phyloP scores from a whole-genome alignment of 1,284 basidiomycete genomes.

The Pulveroboletus sp. region DNA sequence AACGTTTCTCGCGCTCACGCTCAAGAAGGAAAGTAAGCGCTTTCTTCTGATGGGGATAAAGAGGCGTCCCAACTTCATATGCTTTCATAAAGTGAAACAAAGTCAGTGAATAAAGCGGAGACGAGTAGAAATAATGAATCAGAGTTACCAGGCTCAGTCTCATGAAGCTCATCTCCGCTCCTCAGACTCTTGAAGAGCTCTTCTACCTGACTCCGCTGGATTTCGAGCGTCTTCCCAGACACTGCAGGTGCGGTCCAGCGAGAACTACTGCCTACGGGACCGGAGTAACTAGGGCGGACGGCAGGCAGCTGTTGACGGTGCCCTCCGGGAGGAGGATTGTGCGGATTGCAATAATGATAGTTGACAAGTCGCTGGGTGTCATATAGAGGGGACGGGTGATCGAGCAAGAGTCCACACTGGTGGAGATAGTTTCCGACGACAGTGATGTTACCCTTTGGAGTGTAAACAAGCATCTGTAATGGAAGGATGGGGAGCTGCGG shows the following conservation, averaged over 20 bases:
- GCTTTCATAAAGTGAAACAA: constrained; percentile 45
- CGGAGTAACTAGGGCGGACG: constrained; percentile 44
- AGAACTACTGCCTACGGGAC: constrained; percentile 42
- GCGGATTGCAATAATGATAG: constrained; percentile 85
- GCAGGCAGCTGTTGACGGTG: constrained; percentile 47
- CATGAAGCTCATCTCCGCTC: constrained; percentile 82
- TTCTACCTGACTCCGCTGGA: constrained; percentile 92
- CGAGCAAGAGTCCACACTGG: constrained; percentile 69
- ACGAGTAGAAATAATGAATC: constrained; percentile 17
- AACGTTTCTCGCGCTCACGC: constrained; percentile 75
- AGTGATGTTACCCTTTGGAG: constrained; percentile 86
- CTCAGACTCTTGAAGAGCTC: constrained; percentile 89
- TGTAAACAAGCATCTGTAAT: constrained; percentile 87
- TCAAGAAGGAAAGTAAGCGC: constrained; percentile 96
- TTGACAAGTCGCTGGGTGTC: constrained; percentile 60
- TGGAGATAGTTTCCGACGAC: constrained; percentile 79
- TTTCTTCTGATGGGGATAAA: constrained; percentile 98
- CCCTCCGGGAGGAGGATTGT: constrained; percentile 78
- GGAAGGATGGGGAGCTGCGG: constrained; percentile 74
- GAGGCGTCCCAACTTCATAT: constrained; percentile 80
- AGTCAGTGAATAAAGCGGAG: constrained; percentile 15
- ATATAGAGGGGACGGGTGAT: constrained; percentile 71
- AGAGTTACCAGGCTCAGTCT: constrained; percentile 79
- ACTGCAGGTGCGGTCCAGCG: constrained; percentile 64
- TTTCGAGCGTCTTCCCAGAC: constrained; percentile 81